Base-by-base conservation (phyloP, 768 basidiomycete species). In the Lentinula sp. region DNA sequence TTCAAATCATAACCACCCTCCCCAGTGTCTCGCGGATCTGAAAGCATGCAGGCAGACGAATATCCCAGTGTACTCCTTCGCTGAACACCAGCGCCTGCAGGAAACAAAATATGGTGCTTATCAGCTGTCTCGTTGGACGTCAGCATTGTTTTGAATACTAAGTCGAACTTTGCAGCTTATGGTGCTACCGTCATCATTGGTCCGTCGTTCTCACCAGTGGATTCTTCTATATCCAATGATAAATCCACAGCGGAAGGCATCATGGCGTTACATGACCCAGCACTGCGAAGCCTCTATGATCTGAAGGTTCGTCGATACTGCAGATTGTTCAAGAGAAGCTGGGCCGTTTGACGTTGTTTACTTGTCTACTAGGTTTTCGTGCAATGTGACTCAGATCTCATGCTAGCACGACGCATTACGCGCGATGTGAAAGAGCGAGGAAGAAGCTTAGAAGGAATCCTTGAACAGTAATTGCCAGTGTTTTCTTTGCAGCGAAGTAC, bases 31-130 rank as follows among this genome's bases (percentile, higher is more conserved):
- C 52, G 74, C 82, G 31, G 93, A 97, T 66, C 75, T 99, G 63
- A 97, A 95, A 71, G 78, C 84, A 5, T 91, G 93, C 70, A 85
- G 76, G 70, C 94, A 85, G 69, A 84, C 87, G 0, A 90, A 96
- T 73, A 93, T 98, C 62, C 96, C 97, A 0, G 84, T 96, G 6
- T 99, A 99, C 72, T 96, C 94, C 0, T 99, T 99, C 73, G 79
- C 84, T 28, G 80, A 91, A 64, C 97, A 99, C 73, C 94, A 97
- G 70, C 79, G 93, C 61, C 69, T 88, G 31, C 74, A 82, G 13
- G 88, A 93, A 65, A 87, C 81, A 32, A 90, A 93, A 70, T 95
- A 97, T 73, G 76, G 55, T 56, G 21, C 21, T 32, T 4, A 37
- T 56, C 8, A 56, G 23, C 31, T 23, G 5, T 34, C 40, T 4